Evolutionary conservation across 2,329 filamentous ascomycete species (phyloP).

Genomic region (Ophiostoma sp.): DNA sequence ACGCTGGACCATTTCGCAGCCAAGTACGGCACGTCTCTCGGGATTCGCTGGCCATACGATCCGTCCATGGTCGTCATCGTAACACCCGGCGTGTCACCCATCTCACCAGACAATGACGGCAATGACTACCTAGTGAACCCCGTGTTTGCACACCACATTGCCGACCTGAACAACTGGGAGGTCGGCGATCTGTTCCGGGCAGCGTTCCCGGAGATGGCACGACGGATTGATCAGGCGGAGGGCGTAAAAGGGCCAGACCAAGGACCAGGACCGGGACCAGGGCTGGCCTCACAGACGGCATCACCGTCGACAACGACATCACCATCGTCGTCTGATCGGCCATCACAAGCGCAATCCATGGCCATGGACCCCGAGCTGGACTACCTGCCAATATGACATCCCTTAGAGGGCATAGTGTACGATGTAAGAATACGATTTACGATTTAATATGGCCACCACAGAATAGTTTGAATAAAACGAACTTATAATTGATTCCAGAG

Average conservation of each 20-base stretch:
- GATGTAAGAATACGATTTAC: background rate
- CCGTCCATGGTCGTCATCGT: constrained; percentile 8
- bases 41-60: constrained; percentile 8
- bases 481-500: background rate
- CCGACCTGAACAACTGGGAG: background rate
- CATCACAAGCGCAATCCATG: background rate
- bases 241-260: no score
- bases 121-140: constrained; percentile 6
- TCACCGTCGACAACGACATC: background rate
- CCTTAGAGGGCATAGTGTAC: background rate
- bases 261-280: background rate
- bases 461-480: background rate
- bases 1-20: background rate
- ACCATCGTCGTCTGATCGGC: background rate
- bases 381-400: background rate
- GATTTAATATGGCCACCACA: background rate
- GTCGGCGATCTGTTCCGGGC: background rate
- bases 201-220: background rate
- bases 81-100: background rate
- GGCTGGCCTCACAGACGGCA: background rate
- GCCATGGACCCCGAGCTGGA: background rate
- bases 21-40: background rate
- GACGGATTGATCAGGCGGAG: background rate
- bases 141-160: constrained; percentile 10
- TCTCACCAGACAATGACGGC: background rate